These are phyloP conservation scores for Lipomyces yarrowii DNA, from an alignment of 1,139 yeast species.

Conservation along the genomic window DNA sequence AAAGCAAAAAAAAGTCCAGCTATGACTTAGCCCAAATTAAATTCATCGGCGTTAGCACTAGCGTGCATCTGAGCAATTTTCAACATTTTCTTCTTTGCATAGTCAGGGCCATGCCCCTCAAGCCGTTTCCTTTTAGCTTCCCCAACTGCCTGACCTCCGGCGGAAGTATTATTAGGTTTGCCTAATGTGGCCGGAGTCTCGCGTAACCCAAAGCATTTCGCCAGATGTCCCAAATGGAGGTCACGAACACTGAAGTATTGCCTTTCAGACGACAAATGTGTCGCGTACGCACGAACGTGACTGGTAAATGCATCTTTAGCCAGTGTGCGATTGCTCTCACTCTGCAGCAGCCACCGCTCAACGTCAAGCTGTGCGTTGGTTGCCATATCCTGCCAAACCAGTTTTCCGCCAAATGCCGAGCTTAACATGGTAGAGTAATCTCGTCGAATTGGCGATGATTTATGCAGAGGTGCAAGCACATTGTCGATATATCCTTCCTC, in stretches of 20 bases:
- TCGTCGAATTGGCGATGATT: slow-evolving; percentile 53
- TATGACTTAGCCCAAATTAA: slow-evolving; percentile 55
- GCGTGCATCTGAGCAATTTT: slow-evolving; percentile 75
- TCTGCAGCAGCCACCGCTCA: slow-evolving; percentile 85
- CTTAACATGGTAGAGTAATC: slow-evolving; percentile 56
- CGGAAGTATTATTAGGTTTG: slow-evolving; percentile 35
- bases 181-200: slow-evolving; percentile 86
- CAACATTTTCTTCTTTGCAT: slow-evolving; percentile 65
- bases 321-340: slow-evolving; percentile 56
- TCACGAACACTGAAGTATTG: slow-evolving; percentile 74
- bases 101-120: slow-evolving; percentile 39
- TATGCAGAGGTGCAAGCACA: slow-evolving; percentile 60
- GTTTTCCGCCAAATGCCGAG: slow-evolving; percentile 55
- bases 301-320: slow-evolving; percentile 83
- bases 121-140: slow-evolving; percentile 45
- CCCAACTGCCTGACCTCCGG: slow-evolving; percentile 39
- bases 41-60: slow-evolving; percentile 66
- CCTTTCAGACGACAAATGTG: slow-evolving; percentile 83
- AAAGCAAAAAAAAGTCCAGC: neutral
- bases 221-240: slow-evolving; percentile 91
- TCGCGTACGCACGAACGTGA: slow-evolving; percentile 94
- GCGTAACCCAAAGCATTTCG: slow-evolving; percentile 90
- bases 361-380: slow-evolving; percentile 93
- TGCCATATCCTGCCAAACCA: slow-evolving; percentile 88
- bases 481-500: slow-evolving; percentile 79